A percentile compares a stretch with the other conserved stretches of the same genome.
Evolutionary conservation across 2,329 filamentous ascomycete species (phyloP).

Genomic region (Cercospora nicotianae): DNA sequence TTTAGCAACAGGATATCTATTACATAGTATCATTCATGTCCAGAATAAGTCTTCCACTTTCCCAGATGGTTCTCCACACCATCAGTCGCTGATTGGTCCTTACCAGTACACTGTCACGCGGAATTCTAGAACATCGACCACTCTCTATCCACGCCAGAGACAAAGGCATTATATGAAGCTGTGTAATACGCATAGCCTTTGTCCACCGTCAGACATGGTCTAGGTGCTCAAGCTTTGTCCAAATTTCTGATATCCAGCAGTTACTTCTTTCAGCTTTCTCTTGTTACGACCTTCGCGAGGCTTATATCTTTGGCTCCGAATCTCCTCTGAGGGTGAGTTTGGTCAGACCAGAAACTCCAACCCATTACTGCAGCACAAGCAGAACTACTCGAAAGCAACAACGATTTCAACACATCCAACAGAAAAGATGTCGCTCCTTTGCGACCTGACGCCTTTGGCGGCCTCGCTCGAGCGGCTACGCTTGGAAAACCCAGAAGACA

Average conservation of each 20-base stretch:
- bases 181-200: background rate
- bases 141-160: background rate
- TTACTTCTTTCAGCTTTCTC: background rate
- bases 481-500: no score
- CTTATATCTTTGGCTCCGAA: no score
- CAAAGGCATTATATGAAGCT: background rate
- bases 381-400: no score
- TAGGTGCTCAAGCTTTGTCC: background rate
- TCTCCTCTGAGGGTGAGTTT: no score
- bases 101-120: background rate
- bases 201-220: background rate
- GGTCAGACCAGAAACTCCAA: no score
- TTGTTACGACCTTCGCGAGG: no score
- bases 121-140: background rate
- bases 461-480: no score
- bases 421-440: no score
- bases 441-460: no score
- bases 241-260: background rate
- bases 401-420: no score
- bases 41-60: background rate
- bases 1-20: background rate
- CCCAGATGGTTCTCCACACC: background rate
- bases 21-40: background rate
- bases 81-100: background rate
- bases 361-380: no score